phyloP scores from a whole-genome alignment of 352 stramenopile genomes.

The Thraustotheca clavata region DNA sequence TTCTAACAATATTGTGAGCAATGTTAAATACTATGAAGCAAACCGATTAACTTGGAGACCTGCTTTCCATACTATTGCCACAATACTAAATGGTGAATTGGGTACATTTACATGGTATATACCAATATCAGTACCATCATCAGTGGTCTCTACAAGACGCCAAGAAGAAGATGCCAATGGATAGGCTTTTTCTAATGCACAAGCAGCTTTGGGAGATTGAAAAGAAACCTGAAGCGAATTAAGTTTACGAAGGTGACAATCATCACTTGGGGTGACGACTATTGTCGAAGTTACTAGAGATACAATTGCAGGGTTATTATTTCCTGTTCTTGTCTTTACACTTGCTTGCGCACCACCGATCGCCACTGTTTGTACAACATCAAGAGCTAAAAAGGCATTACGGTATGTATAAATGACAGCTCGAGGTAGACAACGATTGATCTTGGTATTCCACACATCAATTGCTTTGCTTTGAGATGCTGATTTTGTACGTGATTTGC shows the following conservation, averaged over 20 bases:
- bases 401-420: constrained; percentile 15
- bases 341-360: background rate
- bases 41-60: constrained; percentile 11
- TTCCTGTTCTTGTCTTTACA: background rate
- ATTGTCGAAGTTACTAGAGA: constrained; percentile 1
- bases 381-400: constrained; percentile 6
- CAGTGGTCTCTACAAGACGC: constrained; percentile 5
- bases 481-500: background rate
- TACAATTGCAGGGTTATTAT: constrained; percentile 1
- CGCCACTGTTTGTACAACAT: background rate
- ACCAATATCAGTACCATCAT: constrained; percentile 7
- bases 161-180: background rate
- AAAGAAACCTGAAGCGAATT: background rate
- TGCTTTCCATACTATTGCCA: constrained; percentile 13
- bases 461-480: background rate
- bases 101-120: background rate
- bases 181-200: background rate
- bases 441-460: constrained; percentile 4
- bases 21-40: background rate
- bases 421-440: constrained; percentile 4
- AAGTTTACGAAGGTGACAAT: background rate
- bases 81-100: background rate
- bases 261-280: background rate
- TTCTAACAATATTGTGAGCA: background rate
- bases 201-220: background rate